phyloP scores from a whole-genome alignment of 306 rosid species.

The Hippophae tibetana region DNA sequence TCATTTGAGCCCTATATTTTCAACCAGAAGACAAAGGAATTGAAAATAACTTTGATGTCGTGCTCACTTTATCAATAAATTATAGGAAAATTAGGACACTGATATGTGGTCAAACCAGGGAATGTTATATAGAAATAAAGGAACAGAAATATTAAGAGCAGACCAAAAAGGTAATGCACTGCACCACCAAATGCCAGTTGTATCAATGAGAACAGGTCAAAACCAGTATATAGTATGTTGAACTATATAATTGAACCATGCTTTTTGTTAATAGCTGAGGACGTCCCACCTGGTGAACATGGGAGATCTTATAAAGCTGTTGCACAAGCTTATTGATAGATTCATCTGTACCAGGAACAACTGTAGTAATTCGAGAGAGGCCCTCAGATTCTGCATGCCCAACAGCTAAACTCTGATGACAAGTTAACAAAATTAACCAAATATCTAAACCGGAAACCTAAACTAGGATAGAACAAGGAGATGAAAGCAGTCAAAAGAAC shows the following conservation, averaged over 20 bases:
- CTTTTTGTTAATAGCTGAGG: conserved; percentile 14
- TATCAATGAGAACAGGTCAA: background rate
- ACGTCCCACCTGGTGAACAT: conserved; percentile 53
- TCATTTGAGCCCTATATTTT: no score
- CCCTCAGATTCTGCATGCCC: conserved; percentile 83
- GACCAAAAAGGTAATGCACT: background rate
- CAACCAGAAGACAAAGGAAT: background rate
- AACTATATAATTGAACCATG: conserved; percentile 14
- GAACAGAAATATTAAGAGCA: background rate
- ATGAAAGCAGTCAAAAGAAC: background rate
- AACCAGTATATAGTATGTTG: conserved; percentile 10
- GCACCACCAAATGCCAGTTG: background rate
- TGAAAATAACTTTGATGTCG: background rate
- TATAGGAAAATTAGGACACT: background rate
- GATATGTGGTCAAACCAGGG: background rate
- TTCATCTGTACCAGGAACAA: conserved; percentile 83
- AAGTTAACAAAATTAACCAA: conserved; percentile 10
- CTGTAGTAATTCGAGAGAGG: conserved; percentile 74
- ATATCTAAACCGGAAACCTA: conserved; percentile 9
- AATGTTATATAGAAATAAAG: background rate
- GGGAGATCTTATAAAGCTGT: conserved; percentile 69
- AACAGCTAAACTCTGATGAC: conserved; percentile 74
- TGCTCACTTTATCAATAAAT: background rate
- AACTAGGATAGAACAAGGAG: background rate
- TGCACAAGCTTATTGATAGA: conserved; percentile 65